Evolutionary conservation across 306 rosid species (phyloP).

Genomic region (Dicorynia guianensis): DNA sequence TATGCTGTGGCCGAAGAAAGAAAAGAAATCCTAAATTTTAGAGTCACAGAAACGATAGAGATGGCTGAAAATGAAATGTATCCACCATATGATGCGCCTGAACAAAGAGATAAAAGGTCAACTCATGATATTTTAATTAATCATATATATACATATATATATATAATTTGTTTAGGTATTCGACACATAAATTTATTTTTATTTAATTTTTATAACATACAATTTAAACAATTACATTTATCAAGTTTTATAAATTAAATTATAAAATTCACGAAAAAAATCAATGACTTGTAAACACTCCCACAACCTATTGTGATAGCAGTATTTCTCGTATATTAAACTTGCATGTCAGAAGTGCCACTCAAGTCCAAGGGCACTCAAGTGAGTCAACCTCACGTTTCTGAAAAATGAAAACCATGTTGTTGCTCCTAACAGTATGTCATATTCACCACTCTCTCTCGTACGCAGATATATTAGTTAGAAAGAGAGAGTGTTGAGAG

Average conservation of each 20-base stretch:
- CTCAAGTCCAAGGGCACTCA: conserved; percentile 33
- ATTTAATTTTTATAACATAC: too few relatives aligned
- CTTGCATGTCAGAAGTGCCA: too few relatives aligned
- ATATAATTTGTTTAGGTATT: too few relatives aligned
- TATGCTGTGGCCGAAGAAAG: too few relatives aligned
- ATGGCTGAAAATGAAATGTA: conserved; percentile 40
- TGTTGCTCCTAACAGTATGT: neutral
- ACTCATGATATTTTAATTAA: conserved; percentile 28
- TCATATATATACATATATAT: neutral
- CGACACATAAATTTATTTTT: too few relatives aligned
- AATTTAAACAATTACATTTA: too few relatives aligned
- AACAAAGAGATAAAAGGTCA: neutral
- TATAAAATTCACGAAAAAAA: too few relatives aligned
- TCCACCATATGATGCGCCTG: conserved; percentile 35
- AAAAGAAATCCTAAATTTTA: neutral
- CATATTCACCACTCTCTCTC: neutral
- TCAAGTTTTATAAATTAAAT: too few relatives aligned
- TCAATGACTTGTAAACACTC: too few relatives aligned
- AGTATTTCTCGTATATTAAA: too few relatives aligned
- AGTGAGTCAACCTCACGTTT: conserved; percentile 36
- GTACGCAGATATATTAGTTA: neutral
- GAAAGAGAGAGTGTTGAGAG: neutral
- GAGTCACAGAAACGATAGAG: neutral
- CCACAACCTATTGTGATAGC: too few relatives aligned
- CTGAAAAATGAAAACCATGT: conserved; percentile 27